Conservation (phyloP, 2,329 filamentous ascomycete species). For the Ustilaginoidea virens region DNA sequence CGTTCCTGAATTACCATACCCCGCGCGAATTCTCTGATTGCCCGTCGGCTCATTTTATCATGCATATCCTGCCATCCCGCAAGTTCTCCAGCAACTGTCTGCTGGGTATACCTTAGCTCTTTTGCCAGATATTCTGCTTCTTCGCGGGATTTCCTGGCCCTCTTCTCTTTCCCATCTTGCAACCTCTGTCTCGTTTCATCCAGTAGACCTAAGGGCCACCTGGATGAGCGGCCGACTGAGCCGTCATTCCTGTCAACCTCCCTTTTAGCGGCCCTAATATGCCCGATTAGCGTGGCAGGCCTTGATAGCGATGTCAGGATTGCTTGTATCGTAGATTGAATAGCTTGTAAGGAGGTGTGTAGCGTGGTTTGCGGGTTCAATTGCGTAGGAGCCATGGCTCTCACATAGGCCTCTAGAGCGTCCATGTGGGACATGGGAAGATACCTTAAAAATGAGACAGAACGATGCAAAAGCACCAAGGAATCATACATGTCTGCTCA, state of each 20-base stretch:
- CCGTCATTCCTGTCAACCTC: constrained; percentile 64
- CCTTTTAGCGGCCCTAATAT: constrained; percentile 60
- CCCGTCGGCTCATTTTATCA: constrained; percentile 57
- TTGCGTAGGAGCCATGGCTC: constrained; percentile 48
- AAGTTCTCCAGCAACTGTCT: constrained; percentile 79
- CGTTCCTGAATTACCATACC: constrained; percentile 69
- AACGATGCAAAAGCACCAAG: constrained; percentile 35
- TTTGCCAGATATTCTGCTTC: constrained; percentile 62
- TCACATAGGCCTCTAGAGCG: constrained; percentile 59
- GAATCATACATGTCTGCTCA: constrained; percentile 52
- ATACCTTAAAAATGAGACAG: constrained; percentile 42
- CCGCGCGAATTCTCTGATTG: constrained; percentile 60
- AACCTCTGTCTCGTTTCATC: constrained; percentile 77
- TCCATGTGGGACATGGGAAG: constrained; percentile 52
- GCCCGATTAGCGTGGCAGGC: constrained; percentile 61
- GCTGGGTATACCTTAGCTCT: constrained; percentile 82
- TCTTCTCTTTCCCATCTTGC: constrained; percentile 72
- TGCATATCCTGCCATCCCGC: constrained; percentile 90
- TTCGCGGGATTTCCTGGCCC: constrained; percentile 50
- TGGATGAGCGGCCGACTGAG: constrained; percentile 56
- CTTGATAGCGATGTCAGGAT: constrained; percentile 66
- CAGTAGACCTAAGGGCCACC: constrained; percentile 68
- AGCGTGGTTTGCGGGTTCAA: constrained; percentile 59
- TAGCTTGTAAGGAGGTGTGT: constrained; percentile 60
- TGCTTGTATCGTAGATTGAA: constrained; percentile 73